Conservation (phyloP, 2,329 filamentous ascomycete species). For the Fusarium armeniacum region DNA sequence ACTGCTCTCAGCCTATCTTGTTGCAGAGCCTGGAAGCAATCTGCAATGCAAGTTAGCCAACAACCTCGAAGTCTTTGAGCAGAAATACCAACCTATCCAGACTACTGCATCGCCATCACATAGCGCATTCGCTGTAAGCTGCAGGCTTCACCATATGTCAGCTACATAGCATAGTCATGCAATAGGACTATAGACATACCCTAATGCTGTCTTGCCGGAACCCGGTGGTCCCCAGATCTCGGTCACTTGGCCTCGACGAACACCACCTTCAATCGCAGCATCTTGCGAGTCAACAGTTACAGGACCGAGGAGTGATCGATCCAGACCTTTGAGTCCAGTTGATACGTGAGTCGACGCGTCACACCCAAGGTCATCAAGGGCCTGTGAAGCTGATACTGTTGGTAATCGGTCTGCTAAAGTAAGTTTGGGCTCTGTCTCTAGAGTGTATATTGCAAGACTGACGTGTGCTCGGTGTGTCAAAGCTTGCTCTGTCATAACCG, state of each 20-base stretch:
- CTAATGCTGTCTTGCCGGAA: conserved; percentile 85
- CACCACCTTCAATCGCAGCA: conserved; percentile 62
- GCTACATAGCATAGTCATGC: conserved; percentile 8
- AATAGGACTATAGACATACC: conserved; percentile 65
- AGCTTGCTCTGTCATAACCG: conserved; percentile 72
- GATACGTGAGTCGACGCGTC: conserved; percentile 66
- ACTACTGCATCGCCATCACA: conserved; percentile 73
- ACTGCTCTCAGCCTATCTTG: conserved; percentile 50
- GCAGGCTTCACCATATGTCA: conserved; percentile 69
- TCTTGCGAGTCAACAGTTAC: conserved; percentile 29
- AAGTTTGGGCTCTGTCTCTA: conserved; percentile 26
- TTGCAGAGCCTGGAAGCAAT: conserved; percentile 63
- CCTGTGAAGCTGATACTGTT: conserved; percentile 81
- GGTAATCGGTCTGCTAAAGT: conserved; percentile 75
- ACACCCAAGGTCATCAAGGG: conserved; percentile 71
- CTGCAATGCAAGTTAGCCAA: conserved; percentile 48
- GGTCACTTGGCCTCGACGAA: conserved; percentile 82
- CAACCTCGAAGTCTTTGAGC: background rate
- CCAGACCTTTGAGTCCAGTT: conserved; percentile 69
- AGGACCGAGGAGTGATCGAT: conserved; percentile 58
- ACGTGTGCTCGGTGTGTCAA: conserved; percentile 69
- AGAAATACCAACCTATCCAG: conserved; percentile 80
- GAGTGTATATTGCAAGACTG: conserved; percentile 49
- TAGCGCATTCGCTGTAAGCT: conserved; percentile 75
- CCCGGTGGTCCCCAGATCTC: conserved; percentile 92